A percentile compares a stretch with the other conserved stretches of the same genome.
phyloP scores from a whole-genome alignment of 495 filamentous ascomycete species.

The Wilcoxina mikolae region DNA sequence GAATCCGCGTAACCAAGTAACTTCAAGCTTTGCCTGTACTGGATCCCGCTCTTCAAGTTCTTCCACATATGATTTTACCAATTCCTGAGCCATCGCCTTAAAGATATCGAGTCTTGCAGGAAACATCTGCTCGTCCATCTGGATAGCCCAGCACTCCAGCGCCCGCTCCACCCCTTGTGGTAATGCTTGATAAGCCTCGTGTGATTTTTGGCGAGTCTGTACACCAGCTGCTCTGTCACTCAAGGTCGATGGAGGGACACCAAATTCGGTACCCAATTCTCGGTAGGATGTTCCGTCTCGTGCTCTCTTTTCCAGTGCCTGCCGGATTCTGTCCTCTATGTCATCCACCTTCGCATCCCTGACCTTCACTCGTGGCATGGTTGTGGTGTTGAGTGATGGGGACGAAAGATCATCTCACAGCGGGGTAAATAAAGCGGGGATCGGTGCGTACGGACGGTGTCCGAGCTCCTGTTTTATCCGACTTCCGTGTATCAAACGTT shows the following conservation, averaged over 20 bases:
- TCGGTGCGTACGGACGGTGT: not conserved
- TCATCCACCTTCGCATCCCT: not conserved
- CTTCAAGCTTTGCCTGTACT: not conserved
- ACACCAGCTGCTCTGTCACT: not conserved
- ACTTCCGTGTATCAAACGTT: not conserved
- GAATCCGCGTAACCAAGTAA: not conserved
- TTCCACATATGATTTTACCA: not conserved
- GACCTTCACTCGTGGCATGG: too few species aligned
- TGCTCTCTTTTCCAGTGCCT: not conserved
- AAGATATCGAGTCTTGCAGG: not conserved
- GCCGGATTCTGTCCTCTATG: not conserved
- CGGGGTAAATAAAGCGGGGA: not conserved
- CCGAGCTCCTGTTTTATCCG: not conserved
- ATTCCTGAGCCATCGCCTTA: not conserved
- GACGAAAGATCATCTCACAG: not conserved
- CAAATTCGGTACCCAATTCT: not conserved
- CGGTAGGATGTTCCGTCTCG: not conserved
- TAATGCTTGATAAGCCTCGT: not conserved
- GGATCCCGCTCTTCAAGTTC: not conserved
- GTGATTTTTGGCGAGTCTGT: too few species aligned
- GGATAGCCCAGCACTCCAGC: not conserved
- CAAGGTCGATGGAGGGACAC: not conserved
- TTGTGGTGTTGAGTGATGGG: not conserved
- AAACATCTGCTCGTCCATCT: not conserved
- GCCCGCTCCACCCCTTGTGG: not conserved